Evolutionary conservation across 345 rosid genomes (phyloP).

Genomic region (Dipteronia sinensis): DNA sequence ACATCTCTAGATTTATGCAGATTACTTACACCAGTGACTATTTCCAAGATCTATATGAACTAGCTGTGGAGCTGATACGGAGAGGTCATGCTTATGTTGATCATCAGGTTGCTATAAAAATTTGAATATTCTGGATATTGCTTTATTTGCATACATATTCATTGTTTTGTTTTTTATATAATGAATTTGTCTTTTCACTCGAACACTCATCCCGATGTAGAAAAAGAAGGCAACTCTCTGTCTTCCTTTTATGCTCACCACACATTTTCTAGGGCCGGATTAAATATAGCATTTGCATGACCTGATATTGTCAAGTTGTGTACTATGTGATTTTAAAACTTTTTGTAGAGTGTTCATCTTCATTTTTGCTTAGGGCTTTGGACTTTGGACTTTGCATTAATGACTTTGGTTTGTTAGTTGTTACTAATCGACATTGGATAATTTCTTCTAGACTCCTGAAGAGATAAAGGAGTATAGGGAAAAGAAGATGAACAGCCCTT

Average conservation of each 20-base stretch:
- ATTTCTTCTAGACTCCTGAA: slow-evolving; percentile 59
- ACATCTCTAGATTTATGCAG: slow-evolving; percentile 44
- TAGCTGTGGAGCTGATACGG: slow-evolving; percentile 86
- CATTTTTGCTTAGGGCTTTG: slow-evolving; percentile 8
- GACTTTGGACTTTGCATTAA: neutral
- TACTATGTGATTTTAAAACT: neutral
- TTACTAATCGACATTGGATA: slow-evolving; percentile 14
- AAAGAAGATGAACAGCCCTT: slow-evolving; percentile 94
- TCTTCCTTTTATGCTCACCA: neutral
- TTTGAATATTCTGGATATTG: neutral
- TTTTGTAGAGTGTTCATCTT: slow-evolving; percentile 1
- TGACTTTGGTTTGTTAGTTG: neutral
- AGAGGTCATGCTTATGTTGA: slow-evolving; percentile 98
- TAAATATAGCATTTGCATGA: neutral
- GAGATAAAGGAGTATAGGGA: slow-evolving; percentile 86
- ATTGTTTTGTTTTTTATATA: neutral
- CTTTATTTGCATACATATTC: neutral
- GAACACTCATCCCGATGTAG: neutral
- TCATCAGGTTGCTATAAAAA: slow-evolving; percentile 68
- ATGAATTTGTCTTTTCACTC: neutral
- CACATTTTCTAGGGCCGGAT: neutral
- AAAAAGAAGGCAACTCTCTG: neutral
- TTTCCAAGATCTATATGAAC: slow-evolving; percentile 89
- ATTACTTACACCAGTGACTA: slow-evolving; percentile 96
- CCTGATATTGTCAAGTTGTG: neutral